These are phyloP conservation scores for Hortaea sp. DNA, from an alignment of 2,329 filamentous ascomycete species.

Conservation along the genomic window DNA sequence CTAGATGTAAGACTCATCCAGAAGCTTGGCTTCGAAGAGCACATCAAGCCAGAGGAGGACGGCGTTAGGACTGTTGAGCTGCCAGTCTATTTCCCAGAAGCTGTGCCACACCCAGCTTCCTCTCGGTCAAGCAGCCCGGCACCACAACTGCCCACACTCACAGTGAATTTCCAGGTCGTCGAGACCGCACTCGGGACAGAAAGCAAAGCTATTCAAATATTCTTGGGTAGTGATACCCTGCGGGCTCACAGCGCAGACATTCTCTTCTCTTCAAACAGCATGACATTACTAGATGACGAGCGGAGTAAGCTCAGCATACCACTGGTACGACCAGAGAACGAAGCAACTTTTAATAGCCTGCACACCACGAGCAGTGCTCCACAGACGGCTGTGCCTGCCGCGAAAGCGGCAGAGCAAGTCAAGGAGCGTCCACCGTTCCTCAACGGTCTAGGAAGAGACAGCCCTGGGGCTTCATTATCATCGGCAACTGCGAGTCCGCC, in stretches of 20 bases:
- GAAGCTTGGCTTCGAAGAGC: constrained; percentile 60
- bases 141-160: constrained; percentile 72
- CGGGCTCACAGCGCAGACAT: constrained; percentile 82
- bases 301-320: constrained; percentile 81
- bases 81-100: constrained; percentile 82
- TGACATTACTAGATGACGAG: constrained; percentile 80
- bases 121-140: constrained; percentile 63
- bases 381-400: background rate
- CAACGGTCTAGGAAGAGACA: constrained; percentile 24
- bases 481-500: constrained; percentile 20
- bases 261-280: constrained; percentile 80
- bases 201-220: constrained; percentile 63
- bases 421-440: constrained; percentile 17
- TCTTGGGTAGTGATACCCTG: constrained; percentile 81
- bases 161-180: constrained; percentile 65
- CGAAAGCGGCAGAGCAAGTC: background rate
- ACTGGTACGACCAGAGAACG: constrained; percentile 84
- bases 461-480: constrained; percentile 12
- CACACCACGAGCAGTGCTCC: constrained; percentile 42
- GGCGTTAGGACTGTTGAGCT: constrained; percentile 62
- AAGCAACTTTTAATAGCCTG: constrained; percentile 67
- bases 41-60: constrained; percentile 35
- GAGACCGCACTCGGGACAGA: constrained; percentile 40
- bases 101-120: constrained; percentile 66
- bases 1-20: constrained; percentile 65